Evolutionary conservation across 768 basidiomycete genomes (phyloP).

Genomic region (Termitomyces sp.): DNA sequence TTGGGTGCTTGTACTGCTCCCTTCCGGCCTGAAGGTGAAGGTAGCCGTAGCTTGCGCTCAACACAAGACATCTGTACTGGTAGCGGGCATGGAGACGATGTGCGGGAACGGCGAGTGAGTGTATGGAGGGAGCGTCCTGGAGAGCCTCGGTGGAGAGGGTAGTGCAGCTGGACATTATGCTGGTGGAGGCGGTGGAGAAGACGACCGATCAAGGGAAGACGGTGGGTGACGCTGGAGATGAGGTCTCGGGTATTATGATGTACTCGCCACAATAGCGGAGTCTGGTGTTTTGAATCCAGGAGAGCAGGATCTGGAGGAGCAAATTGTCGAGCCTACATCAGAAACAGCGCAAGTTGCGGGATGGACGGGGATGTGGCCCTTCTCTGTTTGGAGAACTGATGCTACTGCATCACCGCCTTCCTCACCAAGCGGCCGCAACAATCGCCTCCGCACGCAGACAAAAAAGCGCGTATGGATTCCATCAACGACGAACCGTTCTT

Average conservation of each 20-base stretch:
- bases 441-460: constrained; percentile 2
- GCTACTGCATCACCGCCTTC: not conserved
- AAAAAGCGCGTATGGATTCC: constrained; percentile 61
- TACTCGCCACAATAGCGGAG: constrained; percentile 67
- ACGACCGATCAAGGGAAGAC: constrained; percentile 1
- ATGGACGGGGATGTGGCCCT: constrained; percentile 20
- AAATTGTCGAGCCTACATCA: not conserved
- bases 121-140: constrained; percentile 6
- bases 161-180: not conserved
- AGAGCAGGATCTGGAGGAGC: constrained; percentile 14
- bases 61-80: no score
- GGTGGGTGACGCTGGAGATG: constrained; percentile 7
- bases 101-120: constrained; percentile 1
- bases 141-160: not conserved
- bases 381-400: constrained; percentile 2
- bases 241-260: constrained; percentile 54
- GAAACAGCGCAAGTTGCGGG: constrained; percentile 8
- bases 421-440: not conserved
- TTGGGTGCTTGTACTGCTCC: no score
- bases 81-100: constrained; percentile 35
- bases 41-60: no score
- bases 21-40: no score
- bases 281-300: constrained; percentile 25
- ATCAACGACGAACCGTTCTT: constrained; percentile 65
- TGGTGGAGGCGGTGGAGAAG: constrained; percentile 1